A percentile compares a stretch with the other conserved stretches of the same genome.
These are phyloP conservation scores for Termitomyces sp. DNA, from an alignment of 768 basidiomycete species.

Conservation along the genomic window DNA sequence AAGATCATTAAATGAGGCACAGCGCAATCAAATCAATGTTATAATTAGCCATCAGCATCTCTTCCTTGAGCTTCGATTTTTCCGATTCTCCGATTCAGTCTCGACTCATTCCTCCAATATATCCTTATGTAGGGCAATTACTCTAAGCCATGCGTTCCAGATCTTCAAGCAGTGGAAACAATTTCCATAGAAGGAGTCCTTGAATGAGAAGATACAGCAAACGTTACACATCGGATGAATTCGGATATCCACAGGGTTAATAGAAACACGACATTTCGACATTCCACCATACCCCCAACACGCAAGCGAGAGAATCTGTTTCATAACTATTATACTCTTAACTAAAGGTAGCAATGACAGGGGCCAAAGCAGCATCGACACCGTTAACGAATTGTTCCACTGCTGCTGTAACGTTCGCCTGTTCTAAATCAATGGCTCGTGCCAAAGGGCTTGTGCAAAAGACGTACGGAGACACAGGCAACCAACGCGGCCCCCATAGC, in stretches of 20 bases:
- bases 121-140: too few species aligned
- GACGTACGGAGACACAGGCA: slow-evolving; percentile 18
- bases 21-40: too few species aligned
- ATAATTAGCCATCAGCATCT: too few species aligned
- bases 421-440: background rate
- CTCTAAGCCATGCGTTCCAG: too few species aligned
- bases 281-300: background rate
- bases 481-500: slow-evolving; percentile 19
- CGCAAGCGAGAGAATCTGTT: background rate
- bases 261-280: background rate
- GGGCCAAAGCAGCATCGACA: slow-evolving; percentile 17
- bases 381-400: slow-evolving; percentile 10
- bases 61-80: too few species aligned
- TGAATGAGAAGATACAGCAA: too few species aligned
- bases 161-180: too few species aligned
- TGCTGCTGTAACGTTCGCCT: slow-evolving; percentile 15
- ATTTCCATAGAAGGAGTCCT: too few species aligned
- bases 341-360: slow-evolving; percentile 14
- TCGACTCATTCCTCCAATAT: too few species aligned
- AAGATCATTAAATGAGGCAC: too few species aligned
- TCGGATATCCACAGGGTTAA: background rate
- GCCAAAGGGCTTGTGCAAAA: background rate
- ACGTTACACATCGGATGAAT: too few species aligned
- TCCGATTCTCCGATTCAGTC: too few species aligned
- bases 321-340: background rate